These are phyloP conservation scores for Botryosphaeria dothidea DNA, from an alignment of 2,329 filamentous ascomycete genomes.

Conservation along the genomic window DNA sequence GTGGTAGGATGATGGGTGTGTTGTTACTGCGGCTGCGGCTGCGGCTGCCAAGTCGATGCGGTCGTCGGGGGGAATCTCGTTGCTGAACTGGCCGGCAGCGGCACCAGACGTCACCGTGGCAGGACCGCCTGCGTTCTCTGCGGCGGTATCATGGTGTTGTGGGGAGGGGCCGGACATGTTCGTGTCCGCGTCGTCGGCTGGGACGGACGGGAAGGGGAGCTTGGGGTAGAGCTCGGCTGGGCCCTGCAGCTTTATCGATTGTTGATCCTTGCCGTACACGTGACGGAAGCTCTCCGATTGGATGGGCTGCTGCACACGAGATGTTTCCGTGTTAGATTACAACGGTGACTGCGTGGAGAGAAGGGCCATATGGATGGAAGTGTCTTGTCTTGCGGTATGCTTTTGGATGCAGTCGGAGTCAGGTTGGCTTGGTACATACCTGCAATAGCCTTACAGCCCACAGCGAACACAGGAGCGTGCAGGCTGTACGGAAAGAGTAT, in stretches of 20 bases:
- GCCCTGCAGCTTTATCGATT: conserved; percentile 19
- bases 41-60: neutral
- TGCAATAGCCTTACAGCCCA: too few relatives aligned
- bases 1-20: neutral
- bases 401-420: too few relatives aligned
- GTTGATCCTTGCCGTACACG: conserved; percentile 16
- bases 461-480: too few relatives aligned
- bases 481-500: too few relatives aligned
- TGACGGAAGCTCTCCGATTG: conserved; percentile 13
- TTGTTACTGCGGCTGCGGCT: neutral
- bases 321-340: neutral
- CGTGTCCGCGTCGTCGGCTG: conserved; percentile 2
- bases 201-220: conserved; percentile 14
- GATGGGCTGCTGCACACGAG: neutral
- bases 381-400: too few relatives aligned
- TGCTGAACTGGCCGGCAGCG: neutral
- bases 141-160: conserved; percentile 1
- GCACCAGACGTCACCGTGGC: neutral
- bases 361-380: neutral
- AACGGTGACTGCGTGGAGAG: neutral
- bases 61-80: neutral
- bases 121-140: neutral
- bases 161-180: conserved; percentile 15
- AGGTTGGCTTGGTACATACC: neutral
- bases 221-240: conserved; percentile 15